phyloP scores from a whole-genome alignment of 1,284 basidiomycete species.

The Naganishia cerealis region DNA sequence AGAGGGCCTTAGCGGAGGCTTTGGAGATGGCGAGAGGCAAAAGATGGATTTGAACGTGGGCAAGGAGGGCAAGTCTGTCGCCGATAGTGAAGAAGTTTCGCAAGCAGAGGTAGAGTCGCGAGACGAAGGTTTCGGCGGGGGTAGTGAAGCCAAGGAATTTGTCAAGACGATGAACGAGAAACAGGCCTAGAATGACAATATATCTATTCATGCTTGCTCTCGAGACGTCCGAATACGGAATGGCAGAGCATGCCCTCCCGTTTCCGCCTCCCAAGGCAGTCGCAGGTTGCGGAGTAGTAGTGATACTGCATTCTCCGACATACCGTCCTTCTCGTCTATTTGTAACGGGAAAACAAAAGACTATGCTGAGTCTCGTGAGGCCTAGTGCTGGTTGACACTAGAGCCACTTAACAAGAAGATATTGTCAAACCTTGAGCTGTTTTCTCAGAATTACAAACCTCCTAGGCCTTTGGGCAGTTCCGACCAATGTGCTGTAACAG shows the following conservation, averaged over 20 bases:
- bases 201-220: neutral
- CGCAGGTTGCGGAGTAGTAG: neutral
- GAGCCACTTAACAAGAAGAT: too few species aligned
- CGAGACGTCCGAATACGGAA: neutral
- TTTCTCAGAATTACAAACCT: too few species aligned
- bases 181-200: slow-evolving; percentile 8
- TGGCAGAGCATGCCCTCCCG: neutral
- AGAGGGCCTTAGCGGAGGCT: slow-evolving; percentile 16
- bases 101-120: slow-evolving; percentile 45
- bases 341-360: too few species aligned
- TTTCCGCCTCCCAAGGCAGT: neutral
- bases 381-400: too few species aligned
- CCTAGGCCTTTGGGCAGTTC: too few species aligned
- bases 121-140: slow-evolving; percentile 49
- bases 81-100: slow-evolving; percentile 36
- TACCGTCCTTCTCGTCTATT: too few species aligned
- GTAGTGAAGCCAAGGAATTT: slow-evolving; percentile 46
- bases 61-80: slow-evolving; percentile 36
- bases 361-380: too few species aligned
- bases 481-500: too few species aligned
- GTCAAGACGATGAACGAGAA: slow-evolving; percentile 37
- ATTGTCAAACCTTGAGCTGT: too few species aligned
- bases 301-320: too few species aligned
- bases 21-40: slow-evolving; percentile 35
- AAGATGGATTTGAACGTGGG: slow-evolving; percentile 35